phyloP scores from a whole-genome alignment of 2,329 filamentous ascomycete genomes.

The Bimuria novae-zelandiae region DNA sequence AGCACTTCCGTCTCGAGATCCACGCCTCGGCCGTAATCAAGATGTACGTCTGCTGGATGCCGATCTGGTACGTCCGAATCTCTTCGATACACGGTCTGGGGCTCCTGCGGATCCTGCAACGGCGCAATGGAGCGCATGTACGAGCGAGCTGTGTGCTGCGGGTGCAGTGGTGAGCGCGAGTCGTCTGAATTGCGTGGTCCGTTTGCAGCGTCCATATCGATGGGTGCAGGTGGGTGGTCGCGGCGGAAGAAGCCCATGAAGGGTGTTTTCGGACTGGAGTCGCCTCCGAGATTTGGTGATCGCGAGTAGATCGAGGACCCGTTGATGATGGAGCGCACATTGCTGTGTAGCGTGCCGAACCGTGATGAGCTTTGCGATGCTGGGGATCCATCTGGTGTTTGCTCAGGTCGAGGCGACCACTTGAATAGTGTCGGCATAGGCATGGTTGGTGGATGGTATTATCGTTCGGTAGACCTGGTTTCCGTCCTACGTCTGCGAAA shows the following conservation, averaged over 20 bases:
- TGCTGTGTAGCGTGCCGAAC: conserved; percentile 25
- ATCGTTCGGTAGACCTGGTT: not conserved
- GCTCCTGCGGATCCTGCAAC: conserved; percentile 25
- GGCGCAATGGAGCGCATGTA: conserved; percentile 39
- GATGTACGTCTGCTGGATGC: conserved; percentile 39
- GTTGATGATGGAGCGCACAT: conserved; percentile 38
- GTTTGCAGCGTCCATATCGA: conserved; percentile 22
- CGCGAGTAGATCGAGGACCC: conserved; percentile 46
- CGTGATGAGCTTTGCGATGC: conserved; percentile 23
- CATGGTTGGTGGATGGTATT: conserved; percentile 22
- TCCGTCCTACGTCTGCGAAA: conserved; percentile 11
- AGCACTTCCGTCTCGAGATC: conserved; percentile 58
- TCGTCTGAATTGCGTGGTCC: conserved; percentile 30
- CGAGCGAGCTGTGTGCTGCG: conserved; percentile 43
- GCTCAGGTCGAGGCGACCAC: conserved; percentile 40
- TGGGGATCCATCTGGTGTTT: conserved; percentile 30
- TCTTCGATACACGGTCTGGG: conserved; percentile 25
- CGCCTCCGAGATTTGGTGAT: conserved; percentile 32
- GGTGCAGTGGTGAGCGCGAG: conserved; percentile 34
- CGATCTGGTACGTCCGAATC: conserved; percentile 10
- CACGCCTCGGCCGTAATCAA: conserved; percentile 45
- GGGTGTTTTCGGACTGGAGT: conserved; percentile 40
- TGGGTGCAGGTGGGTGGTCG: conserved; percentile 27
- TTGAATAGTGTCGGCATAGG: conserved; percentile 39
- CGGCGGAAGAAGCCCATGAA: conserved; percentile 41